Conservation (phyloP, 257 asterid species). For the Solanum stenotomum region DNA sequence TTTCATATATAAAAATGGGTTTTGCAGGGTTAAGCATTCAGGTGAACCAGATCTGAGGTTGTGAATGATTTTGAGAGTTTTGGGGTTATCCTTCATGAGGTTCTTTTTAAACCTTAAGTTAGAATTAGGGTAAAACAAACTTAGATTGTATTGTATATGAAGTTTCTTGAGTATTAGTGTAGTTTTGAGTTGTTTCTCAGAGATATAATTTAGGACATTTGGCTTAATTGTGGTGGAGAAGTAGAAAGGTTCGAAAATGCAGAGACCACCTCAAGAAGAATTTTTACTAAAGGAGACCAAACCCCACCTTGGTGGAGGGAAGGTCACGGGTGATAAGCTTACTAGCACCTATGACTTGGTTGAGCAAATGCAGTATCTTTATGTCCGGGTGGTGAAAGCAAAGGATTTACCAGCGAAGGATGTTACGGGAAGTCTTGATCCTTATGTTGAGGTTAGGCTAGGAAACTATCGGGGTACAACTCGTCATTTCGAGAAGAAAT, state of each 20-base stretch:
- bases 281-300: slow-evolving; percentile 8
- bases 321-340: slow-evolving; percentile 3
- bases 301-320: slow-evolving; percentile 13
- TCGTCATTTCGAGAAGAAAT: slow-evolving; percentile 5
- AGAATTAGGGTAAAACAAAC: background rate
- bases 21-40: background rate
- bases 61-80: background rate
- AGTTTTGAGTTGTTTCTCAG: background rate
- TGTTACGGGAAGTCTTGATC: slow-evolving; percentile 11
- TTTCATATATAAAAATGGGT: background rate
- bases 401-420: slow-evolving; percentile 2
- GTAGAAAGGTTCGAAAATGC: background rate
- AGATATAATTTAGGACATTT: background rate
- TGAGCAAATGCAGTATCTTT: slow-evolving; percentile 16
- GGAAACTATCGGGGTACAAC: slow-evolving; percentile 18
- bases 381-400: slow-evolving; percentile 10
- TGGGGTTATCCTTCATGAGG: background rate
- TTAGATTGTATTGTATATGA: background rate
- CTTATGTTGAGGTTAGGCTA: slow-evolving; percentile 18
- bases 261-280: slow-evolving; percentile 3
- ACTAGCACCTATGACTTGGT: slow-evolving; percentile 12
- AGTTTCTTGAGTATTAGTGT: background rate
- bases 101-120: background rate
- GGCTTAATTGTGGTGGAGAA: background rate
- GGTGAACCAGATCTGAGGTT: background rate